Evolutionary conservation across 805 yeast species (phyloP).

Genomic region (Sugiyamaella floridensis): DNA sequence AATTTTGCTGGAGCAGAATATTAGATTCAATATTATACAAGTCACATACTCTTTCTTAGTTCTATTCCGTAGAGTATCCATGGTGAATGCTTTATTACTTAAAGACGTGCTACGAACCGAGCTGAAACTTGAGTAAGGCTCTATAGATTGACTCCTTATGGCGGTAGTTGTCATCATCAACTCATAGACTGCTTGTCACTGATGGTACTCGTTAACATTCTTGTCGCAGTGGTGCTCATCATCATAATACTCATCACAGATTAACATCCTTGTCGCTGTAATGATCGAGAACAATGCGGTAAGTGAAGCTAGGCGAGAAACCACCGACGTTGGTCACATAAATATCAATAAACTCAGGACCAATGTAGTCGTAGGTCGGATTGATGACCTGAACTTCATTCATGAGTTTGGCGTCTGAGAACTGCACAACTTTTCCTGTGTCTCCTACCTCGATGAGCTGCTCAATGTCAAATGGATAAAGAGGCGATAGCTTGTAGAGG

Average conservation of each 20-base stretch:
- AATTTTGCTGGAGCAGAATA: too few species aligned
- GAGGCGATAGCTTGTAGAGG: conserved; percentile 82
- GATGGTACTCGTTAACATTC: conserved; percentile 38
- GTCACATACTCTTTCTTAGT: not conserved
- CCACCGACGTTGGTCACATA: conserved; percentile 82
- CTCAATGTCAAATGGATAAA: conserved; percentile 84
- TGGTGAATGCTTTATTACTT: not conserved
- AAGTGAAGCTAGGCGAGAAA: conserved; percentile 90
- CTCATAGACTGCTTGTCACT: too few species aligned
- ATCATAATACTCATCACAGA: conserved; percentile 2
- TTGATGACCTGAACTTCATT: conserved; percentile 77
- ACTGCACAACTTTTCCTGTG: conserved; percentile 79
- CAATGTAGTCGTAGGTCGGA: conserved; percentile 83
- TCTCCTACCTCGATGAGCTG: conserved; percentile 86
- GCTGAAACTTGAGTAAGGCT: not conserved
- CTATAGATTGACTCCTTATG: too few species aligned
- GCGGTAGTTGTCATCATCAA: too few species aligned
- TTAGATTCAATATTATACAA: not conserved
- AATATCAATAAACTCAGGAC: conserved; percentile 91
- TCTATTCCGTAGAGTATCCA: not conserved
- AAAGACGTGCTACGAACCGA: too few species aligned
- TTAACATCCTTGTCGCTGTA: conserved; percentile 69
- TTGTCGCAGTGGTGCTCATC: conserved; percentile 54
- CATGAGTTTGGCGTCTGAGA: conserved; percentile 59
- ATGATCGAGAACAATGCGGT: conserved; percentile 90